Conservation (phyloP, 371 early-diverging fungal genomes). For the Zychaea mexicana region DNA sequence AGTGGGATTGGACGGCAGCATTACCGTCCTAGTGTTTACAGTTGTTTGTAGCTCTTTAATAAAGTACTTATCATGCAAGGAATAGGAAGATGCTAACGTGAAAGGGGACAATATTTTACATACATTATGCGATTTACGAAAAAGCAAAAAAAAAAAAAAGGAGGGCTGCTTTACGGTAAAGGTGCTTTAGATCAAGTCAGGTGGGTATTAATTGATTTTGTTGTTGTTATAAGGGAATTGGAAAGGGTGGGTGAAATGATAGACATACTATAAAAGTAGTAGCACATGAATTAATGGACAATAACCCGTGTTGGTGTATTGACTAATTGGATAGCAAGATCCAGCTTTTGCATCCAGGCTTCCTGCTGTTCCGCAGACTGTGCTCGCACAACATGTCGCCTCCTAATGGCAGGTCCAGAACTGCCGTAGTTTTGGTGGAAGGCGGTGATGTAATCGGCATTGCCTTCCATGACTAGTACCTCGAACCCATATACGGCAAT, state of each 20-base stretch:
- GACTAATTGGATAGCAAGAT: constrained; percentile 3
- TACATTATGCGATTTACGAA: too few species aligned
- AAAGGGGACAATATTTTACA: too few species aligned
- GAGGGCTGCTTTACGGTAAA: too few species aligned
- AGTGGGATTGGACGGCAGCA: constrained; percentile 81
- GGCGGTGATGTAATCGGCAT: constrained; percentile 15
- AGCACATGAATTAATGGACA: neutral
- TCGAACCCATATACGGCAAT: constrained; percentile 30
- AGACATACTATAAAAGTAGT: neutral
- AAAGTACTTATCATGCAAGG: too few species aligned
- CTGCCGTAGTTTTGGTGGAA: constrained; percentile 20
- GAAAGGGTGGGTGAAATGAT: neutral
- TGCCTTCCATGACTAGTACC: constrained; percentile 16
- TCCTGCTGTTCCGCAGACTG: constrained; percentile 15
- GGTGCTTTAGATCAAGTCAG: too few species aligned
- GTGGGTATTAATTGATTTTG: too few species aligned
- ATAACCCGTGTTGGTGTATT: neutral
- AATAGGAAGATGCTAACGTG: too few species aligned
- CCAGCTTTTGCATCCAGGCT: constrained; percentile 15
- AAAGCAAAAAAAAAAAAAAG: too few species aligned
- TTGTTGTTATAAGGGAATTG: too few species aligned
- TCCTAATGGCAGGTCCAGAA: constrained; percentile 7
- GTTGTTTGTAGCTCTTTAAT: neutral
- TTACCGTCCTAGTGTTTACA: neutral
- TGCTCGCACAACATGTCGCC: constrained; percentile 26